A percentile compares a stretch with the other conserved stretches of the same genome.
phyloP scores from a whole-genome alignment of 148 eudicot species.

The Amaranthus hypochondriacus region DNA sequence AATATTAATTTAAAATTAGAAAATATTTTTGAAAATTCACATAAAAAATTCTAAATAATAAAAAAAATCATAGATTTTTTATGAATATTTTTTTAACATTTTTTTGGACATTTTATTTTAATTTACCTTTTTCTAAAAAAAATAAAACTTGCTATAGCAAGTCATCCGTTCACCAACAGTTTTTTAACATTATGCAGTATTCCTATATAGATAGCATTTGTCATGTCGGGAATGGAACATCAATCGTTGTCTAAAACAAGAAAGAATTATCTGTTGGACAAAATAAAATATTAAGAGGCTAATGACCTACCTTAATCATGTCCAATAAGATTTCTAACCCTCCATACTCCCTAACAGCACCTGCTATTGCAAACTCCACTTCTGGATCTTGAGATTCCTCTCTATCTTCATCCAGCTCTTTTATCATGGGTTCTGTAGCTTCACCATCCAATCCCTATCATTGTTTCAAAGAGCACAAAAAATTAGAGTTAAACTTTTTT shows the following conservation, averaged over 20 bases:
- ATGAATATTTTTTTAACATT: no score
- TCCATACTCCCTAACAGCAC: conserved; percentile 89
- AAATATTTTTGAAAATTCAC: no score
- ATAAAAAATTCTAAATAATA: no score
- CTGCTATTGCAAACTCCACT: conserved; percentile 94
- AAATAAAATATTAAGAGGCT: not conserved
- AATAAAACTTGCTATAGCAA: no score
- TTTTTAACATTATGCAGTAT: not conserved
- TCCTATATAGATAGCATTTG: no score
- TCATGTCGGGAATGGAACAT: no score
- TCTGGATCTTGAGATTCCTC: conserved; percentile 99
- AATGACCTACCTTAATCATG: conserved; percentile 76
- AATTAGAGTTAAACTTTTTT: conserved; percentile 3
- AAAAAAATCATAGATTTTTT: no score
- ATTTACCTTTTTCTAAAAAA: no score
- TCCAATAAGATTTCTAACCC: conserved; percentile 87
- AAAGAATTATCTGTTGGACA: not conserved
- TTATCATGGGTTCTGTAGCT: conserved; percentile 99
- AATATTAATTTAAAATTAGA: no score
- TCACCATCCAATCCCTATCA: conserved; percentile 98
- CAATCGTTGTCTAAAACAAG: not conserved
- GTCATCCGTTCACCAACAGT: not conserved
- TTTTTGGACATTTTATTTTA: no score
- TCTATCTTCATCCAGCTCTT: conserved; percentile 95
- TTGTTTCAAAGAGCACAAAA: conserved; percentile 6